A percentile compares a stretch with the other conserved stretches of the same genome.
Evolutionary conservation across 768 basidiomycete genomes (phyloP).

Genomic region (Filobasidium wieringae): DNA sequence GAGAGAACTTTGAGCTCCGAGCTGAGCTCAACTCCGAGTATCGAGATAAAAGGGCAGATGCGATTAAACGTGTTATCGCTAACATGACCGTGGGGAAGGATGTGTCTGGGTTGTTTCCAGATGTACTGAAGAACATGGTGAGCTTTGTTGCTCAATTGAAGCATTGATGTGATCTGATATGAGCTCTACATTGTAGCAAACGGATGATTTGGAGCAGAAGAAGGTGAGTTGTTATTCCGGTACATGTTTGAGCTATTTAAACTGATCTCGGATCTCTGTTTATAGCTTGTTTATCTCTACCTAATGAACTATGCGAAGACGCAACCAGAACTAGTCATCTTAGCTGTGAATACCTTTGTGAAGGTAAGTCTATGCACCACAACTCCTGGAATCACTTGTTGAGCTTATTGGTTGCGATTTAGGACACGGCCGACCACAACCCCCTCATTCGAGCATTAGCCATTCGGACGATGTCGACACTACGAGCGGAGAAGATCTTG

Average conservation of each 20-base stretch:
- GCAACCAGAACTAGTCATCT: slow-evolving; percentile 94
- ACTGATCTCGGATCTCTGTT: neutral
- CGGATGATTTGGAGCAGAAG: slow-evolving; percentile 98
- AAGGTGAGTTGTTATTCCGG: slow-evolving; percentile 42
- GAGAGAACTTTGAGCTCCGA: slow-evolving; percentile 94
- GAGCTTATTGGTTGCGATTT: neutral
- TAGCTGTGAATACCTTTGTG: slow-evolving; percentile 98
- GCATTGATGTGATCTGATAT: neutral
- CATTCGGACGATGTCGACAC: slow-evolving; percentile 93
- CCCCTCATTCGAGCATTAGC: slow-evolving; percentile 91
- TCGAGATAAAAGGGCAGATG: slow-evolving; percentile 89
- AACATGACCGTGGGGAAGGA: slow-evolving; percentile 99
- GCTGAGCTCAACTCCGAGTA: slow-evolving; percentile 96
- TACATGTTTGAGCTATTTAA: neutral
- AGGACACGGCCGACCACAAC: slow-evolving; percentile 93
- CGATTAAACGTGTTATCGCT: slow-evolving; percentile 92
- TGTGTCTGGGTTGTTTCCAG: slow-evolving; percentile 75
- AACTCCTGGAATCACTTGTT: too few relatives aligned
- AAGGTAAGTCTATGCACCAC: slow-evolving; percentile 38
- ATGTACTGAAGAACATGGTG: slow-evolving; percentile 85
- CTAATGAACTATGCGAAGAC: slow-evolving; percentile 99
- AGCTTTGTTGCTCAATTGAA: slow-evolving; percentile 8
- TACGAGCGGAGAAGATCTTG: slow-evolving; percentile 97
- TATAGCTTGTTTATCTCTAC: slow-evolving; percentile 80
- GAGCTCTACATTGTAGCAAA: slow-evolving; percentile 51